A percentile compares a stretch with the other conserved stretches of the same genome.
Conservation (phyloP, 495 filamentous ascomycete species). For the Hypoxylon rickii region DNA sequence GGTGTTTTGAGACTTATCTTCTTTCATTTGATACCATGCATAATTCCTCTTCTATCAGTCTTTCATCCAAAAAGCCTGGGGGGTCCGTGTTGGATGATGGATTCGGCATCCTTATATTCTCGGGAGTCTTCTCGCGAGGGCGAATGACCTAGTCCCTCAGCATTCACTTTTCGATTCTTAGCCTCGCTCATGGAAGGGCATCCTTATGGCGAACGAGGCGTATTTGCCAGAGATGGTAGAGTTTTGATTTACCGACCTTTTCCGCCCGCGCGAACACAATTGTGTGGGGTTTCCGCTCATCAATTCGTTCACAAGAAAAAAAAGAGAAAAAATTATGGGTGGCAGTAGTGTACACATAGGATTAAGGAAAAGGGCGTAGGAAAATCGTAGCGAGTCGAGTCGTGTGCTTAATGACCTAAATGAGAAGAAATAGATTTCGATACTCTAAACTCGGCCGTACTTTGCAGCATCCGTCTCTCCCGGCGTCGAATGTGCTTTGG, state of each 20-base stretch:
- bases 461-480: not conserved
- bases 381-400: conserved; percentile 14
- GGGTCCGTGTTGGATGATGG: conserved; percentile 13
- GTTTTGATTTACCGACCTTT: conserved; percentile 9
- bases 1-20: conserved; percentile 9
- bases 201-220: not conserved
- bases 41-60: conserved; percentile 11
- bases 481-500: not conserved
- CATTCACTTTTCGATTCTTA: conserved; percentile 22
- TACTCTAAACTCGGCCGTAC: not conserved
- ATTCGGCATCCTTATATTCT: not conserved
- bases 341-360: conserved; percentile 21
- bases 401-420: conserved; percentile 29
- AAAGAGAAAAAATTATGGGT: not conserved
- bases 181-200: conserved; percentile 3
- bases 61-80: conserved; percentile 1
- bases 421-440: conserved; percentile 30
- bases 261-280: conserved; percentile 10
- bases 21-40: conserved; percentile 33
- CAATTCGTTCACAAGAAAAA: not conserved
- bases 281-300: not conserved
- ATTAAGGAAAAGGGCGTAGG: conserved; percentile 5
- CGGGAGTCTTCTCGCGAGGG: too few species aligned
- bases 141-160: conserved; percentile 1
- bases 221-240: conserved; percentile 5